Conservation (phyloP, 495 filamentous ascomycete genomes). For the Thermothielavioides terrestris region DNA sequence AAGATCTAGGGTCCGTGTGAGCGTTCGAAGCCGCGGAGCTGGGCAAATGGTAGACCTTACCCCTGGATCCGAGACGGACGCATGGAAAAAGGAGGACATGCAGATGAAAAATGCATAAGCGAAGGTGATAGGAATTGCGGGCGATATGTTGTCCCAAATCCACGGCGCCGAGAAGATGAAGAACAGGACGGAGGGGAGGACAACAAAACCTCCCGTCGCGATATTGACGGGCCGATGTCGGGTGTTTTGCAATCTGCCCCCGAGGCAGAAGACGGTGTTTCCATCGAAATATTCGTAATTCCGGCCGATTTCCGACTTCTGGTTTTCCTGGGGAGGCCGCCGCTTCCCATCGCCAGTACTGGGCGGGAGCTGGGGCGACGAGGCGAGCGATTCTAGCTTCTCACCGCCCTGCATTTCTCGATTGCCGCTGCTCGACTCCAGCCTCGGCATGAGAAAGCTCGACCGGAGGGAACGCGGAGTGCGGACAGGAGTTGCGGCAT, state of each 20-base stretch:
- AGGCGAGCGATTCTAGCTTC: conserved; percentile 65
- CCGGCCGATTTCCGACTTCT: conserved; percentile 37
- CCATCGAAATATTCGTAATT: conserved; percentile 91
- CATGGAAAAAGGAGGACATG: conserved; percentile 88
- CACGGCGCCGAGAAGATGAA: conserved; percentile 82
- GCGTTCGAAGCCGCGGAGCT: neutral
- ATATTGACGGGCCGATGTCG: conserved; percentile 86
- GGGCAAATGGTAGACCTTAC: conserved; percentile 45
- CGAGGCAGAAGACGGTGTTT: conserved; percentile 80
- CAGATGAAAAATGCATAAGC: conserved; percentile 84
- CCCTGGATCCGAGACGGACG: conserved; percentile 82
- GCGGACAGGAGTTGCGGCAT: conserved; percentile 45
- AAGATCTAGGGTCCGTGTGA: conserved; percentile 52
- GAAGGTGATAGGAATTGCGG: conserved; percentile 84
- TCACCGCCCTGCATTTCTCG: conserved; percentile 56
- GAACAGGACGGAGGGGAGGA: conserved; percentile 72
- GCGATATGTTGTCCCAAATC: conserved; percentile 84
- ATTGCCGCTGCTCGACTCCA: conserved; percentile 40
- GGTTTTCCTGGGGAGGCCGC: conserved; percentile 18
- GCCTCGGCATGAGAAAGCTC: conserved; percentile 51
- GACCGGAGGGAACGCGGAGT: conserved; percentile 68
- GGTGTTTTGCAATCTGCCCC: conserved; percentile 81
- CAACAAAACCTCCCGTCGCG: conserved; percentile 67
- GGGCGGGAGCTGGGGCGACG: conserved; percentile 55
- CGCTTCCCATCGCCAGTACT: conserved; percentile 18